Evolutionary conservation across 495 filamentous ascomycete species (phyloP), one percentile per base, ranked within the genome.

Genomic region (Aspergillus mulundensis): DNA sequence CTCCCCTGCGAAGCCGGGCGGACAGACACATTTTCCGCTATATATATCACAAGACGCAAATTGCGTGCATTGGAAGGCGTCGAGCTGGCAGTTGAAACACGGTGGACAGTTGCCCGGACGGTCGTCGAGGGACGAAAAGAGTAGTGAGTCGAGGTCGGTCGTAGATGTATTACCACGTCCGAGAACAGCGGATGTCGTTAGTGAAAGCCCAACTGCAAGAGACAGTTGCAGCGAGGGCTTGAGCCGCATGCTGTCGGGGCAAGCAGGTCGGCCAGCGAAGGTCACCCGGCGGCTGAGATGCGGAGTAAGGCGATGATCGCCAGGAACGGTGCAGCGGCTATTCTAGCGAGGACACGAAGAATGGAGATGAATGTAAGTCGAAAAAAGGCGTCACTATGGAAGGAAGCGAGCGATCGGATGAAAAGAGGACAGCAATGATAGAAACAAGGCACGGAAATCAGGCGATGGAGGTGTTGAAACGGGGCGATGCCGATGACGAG

Each of bases 41-140:
- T 84, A 90, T 59, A 84, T 81, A 71, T 88, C 93, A 70, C 94
- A 98, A 6, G 82, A 71, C 10, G 90, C 85, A 69, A 85, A 97
- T 71, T 98, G 95, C 54, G 85, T 83, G 66, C 94, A 98, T 53
- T 84, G 84, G 69, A 96, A 95, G 54, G 86, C 87, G 21, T 94
- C 91, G 18, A 97, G 83, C 51, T 96, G 88, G 73, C 94, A 98
- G 86, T 98, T 97, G 80, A 98, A 98, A 74, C 94, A 87, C 19
- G 82, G 82, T 8, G 84, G 84, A 59, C 84, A 86, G 40, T 79
- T 74, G 52, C 75, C 67, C 4, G 83, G 81, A 40, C 84, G 79
- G 57, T 86, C 81, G 53, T 78, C 81, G 66, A 79, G 71, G 25
- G 78, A 59, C 14, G 78, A 77, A 66, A 81, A 77, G 43, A 71